phyloP scores from a whole-genome alignment of 2,329 filamentous ascomycete species.

The Grosmannia huntii region DNA sequence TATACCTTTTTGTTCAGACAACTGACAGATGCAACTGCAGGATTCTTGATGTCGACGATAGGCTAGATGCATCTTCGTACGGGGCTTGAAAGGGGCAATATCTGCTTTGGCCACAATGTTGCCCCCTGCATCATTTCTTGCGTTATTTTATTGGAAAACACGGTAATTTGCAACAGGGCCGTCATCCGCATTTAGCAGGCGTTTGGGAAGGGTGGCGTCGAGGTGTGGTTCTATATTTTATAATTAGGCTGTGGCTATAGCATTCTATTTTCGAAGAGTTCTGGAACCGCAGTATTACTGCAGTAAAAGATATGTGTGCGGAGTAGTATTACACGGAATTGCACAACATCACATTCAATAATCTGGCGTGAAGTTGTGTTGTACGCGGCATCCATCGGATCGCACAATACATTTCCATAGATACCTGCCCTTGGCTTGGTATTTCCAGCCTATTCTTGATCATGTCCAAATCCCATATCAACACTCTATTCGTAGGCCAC shows the following conservation, averaged over 20 bases:
- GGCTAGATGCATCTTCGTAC: constrained; percentile 35
- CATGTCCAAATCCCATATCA: not conserved
- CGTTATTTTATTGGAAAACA: not conserved
- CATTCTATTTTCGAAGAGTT: not conserved
- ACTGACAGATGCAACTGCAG: constrained; percentile 19
- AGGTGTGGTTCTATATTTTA: not conserved
- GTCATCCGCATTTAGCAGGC: not conserved
- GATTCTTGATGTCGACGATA: constrained; percentile 42
- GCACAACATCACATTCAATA: not conserved
- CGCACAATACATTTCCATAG: not conserved
- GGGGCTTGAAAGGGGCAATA: constrained; percentile 6
- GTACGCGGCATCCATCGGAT: not conserved
- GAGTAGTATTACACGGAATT: not conserved
- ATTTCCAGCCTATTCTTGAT: not conserved
- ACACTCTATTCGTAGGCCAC: not conserved
- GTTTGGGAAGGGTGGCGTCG: not conserved
- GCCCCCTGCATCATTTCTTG: not conserved
- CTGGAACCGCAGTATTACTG: not conserved
- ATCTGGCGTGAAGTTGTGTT: not conserved
- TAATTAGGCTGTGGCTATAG: not conserved
- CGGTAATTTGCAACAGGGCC: not conserved
- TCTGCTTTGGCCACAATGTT: not conserved
- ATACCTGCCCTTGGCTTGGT: not conserved
- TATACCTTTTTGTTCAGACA: not conserved
- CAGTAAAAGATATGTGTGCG: too few relatives aligned